Evolutionary conservation across 2,329 filamentous ascomycete species (phyloP).

Genomic region (Acrodontium crateriforme): DNA sequence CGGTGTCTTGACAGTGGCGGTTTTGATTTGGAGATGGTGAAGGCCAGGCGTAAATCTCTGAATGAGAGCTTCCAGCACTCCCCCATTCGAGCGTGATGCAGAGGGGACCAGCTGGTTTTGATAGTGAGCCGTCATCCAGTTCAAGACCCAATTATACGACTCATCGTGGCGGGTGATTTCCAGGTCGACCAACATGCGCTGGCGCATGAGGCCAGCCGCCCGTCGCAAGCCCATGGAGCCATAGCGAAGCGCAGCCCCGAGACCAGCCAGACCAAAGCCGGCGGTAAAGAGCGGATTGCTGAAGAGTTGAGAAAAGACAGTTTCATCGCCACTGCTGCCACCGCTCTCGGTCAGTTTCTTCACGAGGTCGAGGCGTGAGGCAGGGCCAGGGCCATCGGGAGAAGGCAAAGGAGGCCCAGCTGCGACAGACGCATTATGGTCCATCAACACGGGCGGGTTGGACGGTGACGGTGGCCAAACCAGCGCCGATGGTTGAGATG

Average conservation of each 20-base stretch:
- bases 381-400: too few relatives aligned
- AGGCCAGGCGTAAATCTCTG: slow-evolving; percentile 45
- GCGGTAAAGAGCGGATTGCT: slow-evolving; percentile 42
- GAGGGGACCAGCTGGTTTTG: slow-evolving; percentile 26
- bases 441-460: too few relatives aligned
- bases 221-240: slow-evolving; percentile 64
- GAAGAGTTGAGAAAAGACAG: slow-evolving; percentile 31
- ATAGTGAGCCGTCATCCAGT: slow-evolving; percentile 66
- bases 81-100: slow-evolving; percentile 14
- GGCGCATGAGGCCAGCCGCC: slow-evolving; percentile 60
- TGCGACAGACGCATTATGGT: too few relatives aligned
- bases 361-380: slow-evolving; percentile 24
- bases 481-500: too few relatives aligned
- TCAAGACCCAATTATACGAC: slow-evolving; percentile 84
- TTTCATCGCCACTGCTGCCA: slow-evolving; percentile 19
- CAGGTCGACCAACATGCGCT: slow-evolving; percentile 82
- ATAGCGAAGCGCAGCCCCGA: slow-evolving; percentile 70
- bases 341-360: slow-evolving; percentile 23
- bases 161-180: slow-evolving; percentile 91
- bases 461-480: too few relatives aligned
- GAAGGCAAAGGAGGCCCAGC: too few relatives aligned
- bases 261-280: slow-evolving; percentile 75
- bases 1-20: slow-evolving; percentile 45
- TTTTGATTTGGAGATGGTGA: slow-evolving; percentile 52
- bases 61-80: slow-evolving; percentile 40